Evolutionary conservation across 768 basidiomycete genomes (phyloP).

Genomic region (Pleurotus citrinopileatus): DNA sequence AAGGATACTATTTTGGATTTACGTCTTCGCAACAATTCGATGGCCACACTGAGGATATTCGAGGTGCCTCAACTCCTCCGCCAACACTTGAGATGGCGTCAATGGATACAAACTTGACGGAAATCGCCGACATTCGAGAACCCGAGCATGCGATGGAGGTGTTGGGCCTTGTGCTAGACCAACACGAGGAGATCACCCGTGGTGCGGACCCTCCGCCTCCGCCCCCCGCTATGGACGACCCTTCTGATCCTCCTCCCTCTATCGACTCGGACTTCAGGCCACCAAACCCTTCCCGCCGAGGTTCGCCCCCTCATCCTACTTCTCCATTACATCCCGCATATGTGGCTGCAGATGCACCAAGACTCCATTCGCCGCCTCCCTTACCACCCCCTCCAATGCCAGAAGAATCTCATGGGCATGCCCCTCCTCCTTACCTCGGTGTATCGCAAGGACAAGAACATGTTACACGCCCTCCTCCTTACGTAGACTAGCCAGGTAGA

Average conservation of each 20-base stretch:
- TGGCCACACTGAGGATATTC: conserved; percentile 70
- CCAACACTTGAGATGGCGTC: conserved; percentile 74
- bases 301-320: conserved; percentile 31
- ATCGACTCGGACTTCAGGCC: conserved; percentile 78
- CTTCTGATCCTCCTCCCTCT: conserved; percentile 83
- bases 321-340: conserved; percentile 29
- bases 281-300: conserved; percentile 34
- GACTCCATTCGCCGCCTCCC: conserved; percentile 28
- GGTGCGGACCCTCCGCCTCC: conserved; percentile 63
- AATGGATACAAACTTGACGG: conserved; percentile 68
- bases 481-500: conserved; percentile 42
- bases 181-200: conserved; percentile 35
- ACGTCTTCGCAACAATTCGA: conserved; percentile 71
- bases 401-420: conserved; percentile 47
- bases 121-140: conserved; percentile 55
- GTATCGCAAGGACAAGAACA: conserved; percentile 53
- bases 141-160: conserved; percentile 54
- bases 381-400: conserved; percentile 26
- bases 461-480: conserved; percentile 58
- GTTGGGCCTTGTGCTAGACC: conserved; percentile 56
- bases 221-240: conserved; percentile 82
- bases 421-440: conserved; percentile 74
- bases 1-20: conserved; percentile 81
- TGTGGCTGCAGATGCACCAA: conserved; percentile 24
- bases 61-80: conserved; percentile 65